Base-by-base conservation (phyloP, 2,329 filamentous ascomycete genomes). In the Diaporthe aspalathi region DNA sequence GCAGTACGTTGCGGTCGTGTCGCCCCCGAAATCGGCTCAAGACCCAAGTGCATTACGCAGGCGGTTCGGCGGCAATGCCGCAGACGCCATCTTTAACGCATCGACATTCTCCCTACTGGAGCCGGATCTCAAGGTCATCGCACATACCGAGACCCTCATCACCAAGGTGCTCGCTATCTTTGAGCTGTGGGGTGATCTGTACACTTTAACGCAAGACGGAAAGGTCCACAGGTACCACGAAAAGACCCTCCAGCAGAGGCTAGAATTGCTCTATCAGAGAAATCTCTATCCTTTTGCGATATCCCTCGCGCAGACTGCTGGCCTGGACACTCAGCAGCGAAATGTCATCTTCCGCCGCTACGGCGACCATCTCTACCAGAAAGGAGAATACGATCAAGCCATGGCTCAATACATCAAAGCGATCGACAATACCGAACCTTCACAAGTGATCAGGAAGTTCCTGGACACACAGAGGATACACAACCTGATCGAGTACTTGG, bases 391-490 rank as follows among this genome's bases (percentile, higher is more conserved):
- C 78, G 96, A 99, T 78, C 96, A 93, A 8, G 95, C 97, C n/a
- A 99, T 99, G 97, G 92, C 97, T 77, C 96, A 98, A 80, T 99
- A 99, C 79, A 90, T 99, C 73, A 93, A 94, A 76, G 95, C 97
- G 0, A 98, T 99, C 72, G 95, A 98, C 78, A 96, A 94, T 72
- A 98, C 95, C 0, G 95, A 98, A 77, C 95, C 95, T 8, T 98
- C 95, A 1, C 95, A 98, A 78, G 94, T 98, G 57, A 98, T 98
- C 77, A 89, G 95, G 76, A 98, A 97, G 90, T 99, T 97, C 77
- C 87, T 99, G 47, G 96, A 99, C 78, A 98, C 96, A 0, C 96
- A 99, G 87, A 89, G 95, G 73, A 98, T 99, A 81, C 94, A 98
- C 77, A 99, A 98, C 78, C 86, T 99, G 35, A 98, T 99, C 69